Evolutionary conservation across 768 basidiomycete genomes (phyloP).

Genomic region (Naganishia randhawae): DNA sequence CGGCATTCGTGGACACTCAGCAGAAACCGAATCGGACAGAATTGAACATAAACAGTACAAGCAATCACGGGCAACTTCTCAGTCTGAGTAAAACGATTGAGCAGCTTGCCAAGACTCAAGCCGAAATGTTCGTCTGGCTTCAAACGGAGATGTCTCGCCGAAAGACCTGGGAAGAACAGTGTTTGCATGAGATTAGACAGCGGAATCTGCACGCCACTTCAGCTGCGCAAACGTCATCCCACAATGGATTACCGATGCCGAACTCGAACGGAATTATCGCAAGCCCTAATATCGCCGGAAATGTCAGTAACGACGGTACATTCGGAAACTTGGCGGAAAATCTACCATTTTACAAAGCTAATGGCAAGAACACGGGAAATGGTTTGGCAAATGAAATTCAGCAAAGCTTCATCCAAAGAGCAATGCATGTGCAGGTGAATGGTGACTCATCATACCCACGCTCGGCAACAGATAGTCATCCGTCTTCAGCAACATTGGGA

Average conservation of each 20-base stretch:
- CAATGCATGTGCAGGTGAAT: background rate
- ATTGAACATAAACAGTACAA: background rate
- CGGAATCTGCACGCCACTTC: background rate
- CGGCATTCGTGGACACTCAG: background rate
- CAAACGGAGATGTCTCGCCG: constrained; percentile 20
- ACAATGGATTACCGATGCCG: background rate
- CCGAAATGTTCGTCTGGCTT: constrained; percentile 17
- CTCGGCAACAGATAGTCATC: background rate
- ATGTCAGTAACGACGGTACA: background rate
- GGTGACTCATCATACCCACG: background rate
- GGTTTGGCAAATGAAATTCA: background rate
- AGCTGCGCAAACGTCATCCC: background rate
- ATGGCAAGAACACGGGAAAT: background rate
- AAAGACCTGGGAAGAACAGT: constrained; percentile 21
- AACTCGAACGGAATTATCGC: background rate
- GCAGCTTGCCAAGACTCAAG: constrained; percentile 16
- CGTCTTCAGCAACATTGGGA: background rate
- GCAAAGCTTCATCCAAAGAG: background rate
- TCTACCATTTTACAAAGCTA: background rate
- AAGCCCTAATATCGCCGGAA: too few relatives aligned
- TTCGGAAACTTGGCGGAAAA: background rate
- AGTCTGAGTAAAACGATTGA: background rate
- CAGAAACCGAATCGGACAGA: background rate
- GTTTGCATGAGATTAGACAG: constrained; percentile 10
- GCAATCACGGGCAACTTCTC: background rate